Conservation (phyloP, 805 yeast genomes). For the Candida loeiensis region DNA sequence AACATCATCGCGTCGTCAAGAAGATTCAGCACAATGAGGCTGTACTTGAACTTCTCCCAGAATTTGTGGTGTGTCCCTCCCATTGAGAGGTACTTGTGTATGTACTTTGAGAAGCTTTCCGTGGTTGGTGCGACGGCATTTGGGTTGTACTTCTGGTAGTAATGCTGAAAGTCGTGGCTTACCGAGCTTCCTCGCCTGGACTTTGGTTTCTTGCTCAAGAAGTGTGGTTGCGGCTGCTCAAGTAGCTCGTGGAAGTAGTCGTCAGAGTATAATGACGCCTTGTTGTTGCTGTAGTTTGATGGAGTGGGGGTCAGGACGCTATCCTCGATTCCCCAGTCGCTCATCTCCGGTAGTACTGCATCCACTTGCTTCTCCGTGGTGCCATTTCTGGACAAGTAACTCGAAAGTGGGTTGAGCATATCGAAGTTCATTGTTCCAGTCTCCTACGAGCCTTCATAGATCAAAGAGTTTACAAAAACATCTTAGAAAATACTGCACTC, state of each 20-base stretch:
- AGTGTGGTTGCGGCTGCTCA: slow-evolving; percentile 7
- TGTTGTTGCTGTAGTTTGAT: slow-evolving; percentile 9
- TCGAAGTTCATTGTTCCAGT: slow-evolving; percentile 25
- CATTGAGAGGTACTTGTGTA: slow-evolving; percentile 25
- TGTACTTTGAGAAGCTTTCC: slow-evolving; percentile 20
- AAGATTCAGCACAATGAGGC: slow-evolving; percentile 34
- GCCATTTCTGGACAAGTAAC: slow-evolving; percentile 16
- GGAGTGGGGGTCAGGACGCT: slow-evolving; percentile 11
- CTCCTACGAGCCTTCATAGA: background rate
- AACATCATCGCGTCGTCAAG: slow-evolving; percentile 39
- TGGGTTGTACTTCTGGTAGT: slow-evolving; percentile 12
- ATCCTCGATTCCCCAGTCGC: slow-evolving; percentile 40
- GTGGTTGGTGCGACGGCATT: slow-evolving; percentile 14
- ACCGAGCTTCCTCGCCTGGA: slow-evolving; percentile 5
- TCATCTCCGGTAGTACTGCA: slow-evolving; percentile 11
- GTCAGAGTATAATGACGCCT: slow-evolving; percentile 4
- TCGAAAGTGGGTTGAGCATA: slow-evolving; percentile 24
- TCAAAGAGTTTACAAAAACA: background rate
- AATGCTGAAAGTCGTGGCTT: slow-evolving; percentile 12
- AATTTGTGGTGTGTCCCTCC: slow-evolving; percentile 19
- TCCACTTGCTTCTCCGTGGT: slow-evolving; percentile 7
- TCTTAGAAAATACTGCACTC: background rate
- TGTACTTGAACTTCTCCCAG: slow-evolving; percentile 42
- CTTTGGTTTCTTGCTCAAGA: slow-evolving; percentile 3
- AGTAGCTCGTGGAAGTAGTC: slow-evolving; percentile 2